A percentile compares a stretch with the other conserved stretches of the same genome.
Evolutionary conservation across 306 rosid genomes (phyloP).

Genomic region (apple (Malus domestica)): ASM211411v1 NC_041793.1:31309001-31309500

Average conservation of each 20-base stretch:
- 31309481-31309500: conserved; percentile 59
- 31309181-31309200: conserved; percentile 43
- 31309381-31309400: conserved; percentile 75
- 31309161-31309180: conserved; percentile 92
- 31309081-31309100: conserved; percentile 40
- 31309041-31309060: conserved; percentile 39
- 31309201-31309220: conserved; percentile 51
- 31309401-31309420: conserved; percentile 55
- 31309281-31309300: conserved; percentile 73
- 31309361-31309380: conserved; percentile 59
- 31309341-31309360: conserved; percentile 80
- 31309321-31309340: conserved; percentile 56
- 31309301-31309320: conserved; percentile 67
- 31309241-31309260: conserved; percentile 85
- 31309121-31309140: conserved; percentile 41
- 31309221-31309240: conserved; percentile 80
- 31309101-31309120: conserved; percentile 29
- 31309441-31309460: conserved; percentile 74
- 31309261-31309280: conserved; percentile 92
- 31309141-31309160: conserved; percentile 68
- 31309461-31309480: conserved; percentile 52
- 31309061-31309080: conserved; percentile 35
- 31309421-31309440: conserved; percentile 74
- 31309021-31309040: conserved; percentile 45
- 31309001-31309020: conserved; percentile 75